Percentiles rank a stretch among this genome's conserved stretches.
Evolutionary conservation across 768 basidiomycete genomes (phyloP).

Genomic region (Suillus fuscotomentosus): DNA sequence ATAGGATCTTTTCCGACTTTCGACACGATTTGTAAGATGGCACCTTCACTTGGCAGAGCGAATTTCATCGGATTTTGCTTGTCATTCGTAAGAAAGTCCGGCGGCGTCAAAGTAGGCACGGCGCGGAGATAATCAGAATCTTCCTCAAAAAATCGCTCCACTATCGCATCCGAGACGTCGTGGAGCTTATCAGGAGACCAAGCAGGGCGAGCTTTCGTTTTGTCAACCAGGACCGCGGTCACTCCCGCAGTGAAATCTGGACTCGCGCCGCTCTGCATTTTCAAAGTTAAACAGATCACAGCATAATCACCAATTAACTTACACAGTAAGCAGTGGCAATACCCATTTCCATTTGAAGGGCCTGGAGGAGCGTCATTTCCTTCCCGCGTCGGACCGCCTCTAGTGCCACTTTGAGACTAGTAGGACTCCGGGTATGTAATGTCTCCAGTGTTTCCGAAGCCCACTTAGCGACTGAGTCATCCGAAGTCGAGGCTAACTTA

Average conservation of each 20-base stretch:
- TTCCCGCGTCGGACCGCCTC: conserved; percentile 74
- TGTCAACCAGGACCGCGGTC: conserved; percentile 59
- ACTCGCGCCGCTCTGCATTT: conserved; percentile 63
- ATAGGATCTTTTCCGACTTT: conserved; percentile 40
- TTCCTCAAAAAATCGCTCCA: conserved; percentile 65
- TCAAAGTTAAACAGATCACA: conserved; percentile 10
- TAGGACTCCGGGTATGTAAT: conserved; percentile 78
- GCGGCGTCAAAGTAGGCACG: conserved; percentile 44
- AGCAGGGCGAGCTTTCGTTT: conserved; percentile 49
- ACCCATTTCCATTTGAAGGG: conserved; percentile 80
- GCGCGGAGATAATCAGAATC: conserved; percentile 46
- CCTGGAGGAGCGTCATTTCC: conserved; percentile 56
- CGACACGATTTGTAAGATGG: conserved; percentile 62
- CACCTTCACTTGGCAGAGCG: conserved; percentile 76
- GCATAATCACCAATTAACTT: conserved; percentile 35
- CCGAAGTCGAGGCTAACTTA: conserved; percentile 36
- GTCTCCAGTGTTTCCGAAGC: conserved; percentile 64
- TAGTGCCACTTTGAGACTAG: conserved; percentile 89
- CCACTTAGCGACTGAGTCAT: conserved; percentile 62
- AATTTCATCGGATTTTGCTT: conserved; percentile 35
- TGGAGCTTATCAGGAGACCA: conserved; percentile 71
- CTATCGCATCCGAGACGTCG: conserved; percentile 59
- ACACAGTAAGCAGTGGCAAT: conserved; percentile 91
- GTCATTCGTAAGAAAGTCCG: conserved; percentile 30
- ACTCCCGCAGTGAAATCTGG: conserved; percentile 86